Evolutionary conservation across 805 yeast genomes (phyloP).

Genomic region (Wickerhamomyces ciferrii): DNA sequence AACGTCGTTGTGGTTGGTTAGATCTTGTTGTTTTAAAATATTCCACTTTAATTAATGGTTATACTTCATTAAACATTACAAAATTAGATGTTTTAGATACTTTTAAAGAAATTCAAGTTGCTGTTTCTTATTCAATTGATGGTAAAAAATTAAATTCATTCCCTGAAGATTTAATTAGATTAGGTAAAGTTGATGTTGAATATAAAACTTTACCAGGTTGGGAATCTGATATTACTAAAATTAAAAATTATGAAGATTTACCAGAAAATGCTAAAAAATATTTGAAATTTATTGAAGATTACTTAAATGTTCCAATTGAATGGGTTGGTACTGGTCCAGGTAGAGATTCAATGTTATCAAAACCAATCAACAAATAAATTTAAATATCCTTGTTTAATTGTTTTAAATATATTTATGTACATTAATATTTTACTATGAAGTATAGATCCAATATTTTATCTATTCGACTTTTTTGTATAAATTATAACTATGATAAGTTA

Average conservation of each 20-base stretch:
- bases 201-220: slow-evolving; percentile 94
- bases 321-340: slow-evolving; percentile 99
- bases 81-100: slow-evolving; percentile 93
- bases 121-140: slow-evolving; percentile 72
- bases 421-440: not conserved
- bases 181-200: slow-evolving; percentile 89
- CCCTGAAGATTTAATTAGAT: slow-evolving; percentile 85
- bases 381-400: not conserved
- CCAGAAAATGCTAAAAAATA: slow-evolving; percentile 87
- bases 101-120: slow-evolving; percentile 84
- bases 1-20: slow-evolving; percentile 99
- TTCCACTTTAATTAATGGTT: slow-evolving; percentile 89
- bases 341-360: slow-evolving; percentile 85
- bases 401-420: slow-evolving; percentile 1
- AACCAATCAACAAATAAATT: slow-evolving; percentile 21
- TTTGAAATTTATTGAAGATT: slow-evolving; percentile 81
- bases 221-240: slow-evolving; percentile 75
- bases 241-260: slow-evolving; percentile 66
- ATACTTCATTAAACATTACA: slow-evolving; percentile 90
- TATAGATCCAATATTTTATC: not conserved
- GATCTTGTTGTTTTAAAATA: slow-evolving; percentile 92
- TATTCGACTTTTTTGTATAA: slow-evolving; percentile 18
- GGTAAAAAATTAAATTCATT: slow-evolving; percentile 74
- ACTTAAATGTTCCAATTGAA: slow-evolving; percentile 74
- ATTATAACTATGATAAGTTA: slow-evolving; percentile 48